phyloP scores from a whole-genome alignment of 2,329 filamentous ascomycete species.

The Pseudopithomyces chartarum region DNA sequence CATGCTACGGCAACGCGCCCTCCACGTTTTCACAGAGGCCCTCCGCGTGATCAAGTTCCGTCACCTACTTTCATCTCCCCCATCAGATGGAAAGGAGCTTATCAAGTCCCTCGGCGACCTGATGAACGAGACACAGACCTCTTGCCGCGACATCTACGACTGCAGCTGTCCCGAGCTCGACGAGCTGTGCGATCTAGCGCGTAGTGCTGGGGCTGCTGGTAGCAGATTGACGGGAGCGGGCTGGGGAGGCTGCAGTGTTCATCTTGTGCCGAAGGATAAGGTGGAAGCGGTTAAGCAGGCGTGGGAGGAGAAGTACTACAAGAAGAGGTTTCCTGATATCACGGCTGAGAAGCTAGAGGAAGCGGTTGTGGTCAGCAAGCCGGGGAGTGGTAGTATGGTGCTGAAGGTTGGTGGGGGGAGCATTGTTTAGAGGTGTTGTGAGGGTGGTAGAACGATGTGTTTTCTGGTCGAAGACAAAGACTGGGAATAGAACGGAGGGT shows the following conservation, averaged over 20 bases:
- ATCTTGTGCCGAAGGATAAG: constrained; percentile 84
- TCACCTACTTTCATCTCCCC: constrained; percentile 64
- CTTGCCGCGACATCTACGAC: constrained; percentile 85
- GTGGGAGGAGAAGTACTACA: constrained; percentile 82
- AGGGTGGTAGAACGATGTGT: background rate
- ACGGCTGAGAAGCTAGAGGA: constrained; percentile 74
- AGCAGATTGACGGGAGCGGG: constrained; percentile 89
- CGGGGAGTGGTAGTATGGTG: constrained; percentile 68
- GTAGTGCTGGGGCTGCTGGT: constrained; percentile 78
- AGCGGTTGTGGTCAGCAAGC: constrained; percentile 88
- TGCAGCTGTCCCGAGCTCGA: constrained; percentile 95
- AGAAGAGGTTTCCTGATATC: constrained; percentile 69
- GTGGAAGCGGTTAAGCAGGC: constrained; percentile 78
- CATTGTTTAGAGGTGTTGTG: constrained; percentile 30
- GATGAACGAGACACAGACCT: constrained; percentile 88
- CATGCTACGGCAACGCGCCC: constrained; percentile 82
- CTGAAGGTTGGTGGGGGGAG: constrained; percentile 40
- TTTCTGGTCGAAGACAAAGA: background rate
- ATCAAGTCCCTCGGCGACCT: constrained; percentile 76
- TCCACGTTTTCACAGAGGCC: constrained; percentile 91
- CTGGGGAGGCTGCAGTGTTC: constrained; percentile 96
- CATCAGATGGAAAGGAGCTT: constrained; percentile 63
- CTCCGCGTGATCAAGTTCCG: constrained; percentile 84
- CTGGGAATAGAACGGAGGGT: background rate
- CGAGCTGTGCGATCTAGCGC: constrained; percentile 79